These are phyloP conservation scores for Corrigiola litoralis DNA, from an alignment of 179 eudicot species.

Conservation along the genomic window DNA sequence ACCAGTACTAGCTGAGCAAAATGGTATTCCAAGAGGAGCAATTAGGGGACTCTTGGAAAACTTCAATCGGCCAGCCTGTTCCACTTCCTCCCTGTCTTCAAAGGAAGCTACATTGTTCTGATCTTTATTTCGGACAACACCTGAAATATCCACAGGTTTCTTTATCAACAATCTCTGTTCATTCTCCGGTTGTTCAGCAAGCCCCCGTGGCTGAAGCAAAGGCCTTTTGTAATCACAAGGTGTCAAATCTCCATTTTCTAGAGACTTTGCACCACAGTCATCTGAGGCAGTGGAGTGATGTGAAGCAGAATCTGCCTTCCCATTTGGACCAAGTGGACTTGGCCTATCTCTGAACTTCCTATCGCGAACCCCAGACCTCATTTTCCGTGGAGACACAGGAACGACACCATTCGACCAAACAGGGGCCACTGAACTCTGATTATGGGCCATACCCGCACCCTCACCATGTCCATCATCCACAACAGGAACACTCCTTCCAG, in stretches of 20 bases:
- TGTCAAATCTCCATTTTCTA: constrained; percentile 54
- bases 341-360: constrained; percentile 54
- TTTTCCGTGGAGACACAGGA: constrained; percentile 46
- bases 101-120: constrained; percentile 25
- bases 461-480: constrained; percentile 38
- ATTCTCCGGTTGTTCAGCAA: constrained; percentile 38
- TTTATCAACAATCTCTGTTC: constrained; percentile 38
- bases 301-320: constrained; percentile 40
- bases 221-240: constrained; percentile 49
- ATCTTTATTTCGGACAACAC: constrained; percentile 48
- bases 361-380: constrained; percentile 41
- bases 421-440: constrained; percentile 33
- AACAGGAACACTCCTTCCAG: constrained; percentile 29
- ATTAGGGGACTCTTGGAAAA: constrained; percentile 42
- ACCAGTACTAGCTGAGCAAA: constrained; percentile 57
- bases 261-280: constrained; percentile 33
- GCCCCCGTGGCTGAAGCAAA: constrained; percentile 53
- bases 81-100: constrained; percentile 40
- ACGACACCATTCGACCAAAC: constrained; percentile 64
- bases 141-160: constrained; percentile 37
- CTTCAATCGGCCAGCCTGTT: constrained; percentile 26
- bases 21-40: constrained; percentile 79
- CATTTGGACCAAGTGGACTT: constrained; percentile 59
- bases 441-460: constrained; percentile 30
- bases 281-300: constrained; percentile 34